Conservation (phyloP, 202 grass and related monocot genomes). For the Cymbopogon flexuosus region DNA sequence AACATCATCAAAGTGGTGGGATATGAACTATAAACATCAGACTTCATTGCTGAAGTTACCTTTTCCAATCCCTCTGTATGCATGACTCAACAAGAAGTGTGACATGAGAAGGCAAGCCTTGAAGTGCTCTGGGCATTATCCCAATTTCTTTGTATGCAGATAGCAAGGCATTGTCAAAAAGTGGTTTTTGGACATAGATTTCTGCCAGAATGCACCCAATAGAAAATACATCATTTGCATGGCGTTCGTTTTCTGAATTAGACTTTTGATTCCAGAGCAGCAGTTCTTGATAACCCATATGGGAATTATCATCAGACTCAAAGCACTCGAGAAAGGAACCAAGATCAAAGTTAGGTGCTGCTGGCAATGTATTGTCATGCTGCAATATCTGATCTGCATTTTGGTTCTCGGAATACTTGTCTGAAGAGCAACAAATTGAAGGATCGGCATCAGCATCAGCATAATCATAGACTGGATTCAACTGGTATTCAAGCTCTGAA, state of each 20-base stretch:
- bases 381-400: conserved; percentile 30
- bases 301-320: conserved; percentile 50
- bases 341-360: conserved; percentile 59
- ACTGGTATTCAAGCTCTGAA: conserved; percentile 55
- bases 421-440: conserved; percentile 31
- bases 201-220: conserved; percentile 78
- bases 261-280: conserved; percentile 65
- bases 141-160: conserved; percentile 83
- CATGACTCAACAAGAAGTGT: conserved; percentile 78
- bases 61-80: conserved; percentile 75
- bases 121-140: conserved; percentile 53
- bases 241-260: conserved; percentile 38
- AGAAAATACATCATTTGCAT: conserved; percentile 78
- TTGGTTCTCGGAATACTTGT: conserved; percentile 20
- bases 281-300: conserved; percentile 69
- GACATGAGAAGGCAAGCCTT: conserved; percentile 77
- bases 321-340: conserved; percentile 69
- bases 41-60: conserved; percentile 39
- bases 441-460: conserved; percentile 27
- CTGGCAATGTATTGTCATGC: conserved; percentile 17
- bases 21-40: conserved; percentile 20
- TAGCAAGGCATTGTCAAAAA: conserved; percentile 70
- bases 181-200: conserved; percentile 74
- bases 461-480: conserved; percentile 67
- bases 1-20: neutral